Percentiles rank a stretch among this genome's conserved stretches.
Evolutionary conservation across 768 basidiomycete species (phyloP).

Genomic region (Calocybe gangraenosa): DNA sequence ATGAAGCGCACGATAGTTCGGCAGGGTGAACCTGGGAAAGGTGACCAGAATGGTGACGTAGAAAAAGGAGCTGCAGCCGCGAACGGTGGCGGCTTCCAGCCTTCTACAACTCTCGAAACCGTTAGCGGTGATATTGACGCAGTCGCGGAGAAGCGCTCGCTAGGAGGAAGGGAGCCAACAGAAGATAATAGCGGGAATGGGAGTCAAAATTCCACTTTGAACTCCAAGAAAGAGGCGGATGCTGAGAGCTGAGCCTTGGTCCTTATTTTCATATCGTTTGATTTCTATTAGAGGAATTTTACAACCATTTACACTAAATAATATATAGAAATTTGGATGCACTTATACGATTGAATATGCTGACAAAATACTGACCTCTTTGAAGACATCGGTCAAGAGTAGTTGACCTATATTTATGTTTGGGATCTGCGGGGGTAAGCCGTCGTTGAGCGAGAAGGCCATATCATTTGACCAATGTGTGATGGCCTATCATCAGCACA

Average conservation of each 20-base stretch:
- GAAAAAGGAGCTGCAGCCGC: constrained; percentile 15
- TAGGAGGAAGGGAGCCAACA: constrained; percentile 14
- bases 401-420: too few relatives aligned
- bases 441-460: constrained; percentile 1
- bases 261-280: too few relatives aligned
- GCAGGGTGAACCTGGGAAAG: constrained; percentile 30
- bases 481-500: constrained; percentile 1
- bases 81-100: constrained; percentile 4
- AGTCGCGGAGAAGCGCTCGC: constrained; percentile 13
- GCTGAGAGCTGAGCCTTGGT: neutral
- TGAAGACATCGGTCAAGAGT: too few relatives aligned
- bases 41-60: constrained; percentile 13
- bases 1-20: constrained; percentile 47
- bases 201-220: constrained; percentile 19
- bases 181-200: constrained; percentile 13
- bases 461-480: constrained; percentile 10
- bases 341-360: too few relatives aligned
- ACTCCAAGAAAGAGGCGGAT: constrained; percentile 15
- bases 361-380: too few relatives aligned
- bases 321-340: too few relatives aligned
- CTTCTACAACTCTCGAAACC: constrained; percentile 5
- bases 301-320: too few relatives aligned
- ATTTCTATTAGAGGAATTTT: too few relatives aligned
- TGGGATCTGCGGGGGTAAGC: constrained; percentile 4
- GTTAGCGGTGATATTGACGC: constrained; percentile 24